Evolutionary conservation across 2,329 filamentous ascomycete species (phyloP), one percentile per base, ranked within the genome.

Genomic region (Diaporthe citrichinensis): DNA sequence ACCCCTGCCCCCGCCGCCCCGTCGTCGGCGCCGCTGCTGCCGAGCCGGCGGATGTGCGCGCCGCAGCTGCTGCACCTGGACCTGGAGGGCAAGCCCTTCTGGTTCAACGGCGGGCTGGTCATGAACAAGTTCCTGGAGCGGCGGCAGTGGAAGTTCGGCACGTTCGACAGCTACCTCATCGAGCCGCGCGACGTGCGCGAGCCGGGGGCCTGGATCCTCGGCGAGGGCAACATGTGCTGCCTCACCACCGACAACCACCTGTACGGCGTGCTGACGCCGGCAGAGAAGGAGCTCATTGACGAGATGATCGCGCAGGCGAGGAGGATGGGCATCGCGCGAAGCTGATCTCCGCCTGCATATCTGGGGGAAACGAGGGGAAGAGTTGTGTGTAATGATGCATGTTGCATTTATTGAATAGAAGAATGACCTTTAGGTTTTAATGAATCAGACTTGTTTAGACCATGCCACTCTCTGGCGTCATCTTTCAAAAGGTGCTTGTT

Each of bases 41-140:
- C 74, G 1, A 82, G 80, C 28, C 81, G 81, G 73, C 84, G 82
- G 4, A 84, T 87, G 67, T 87, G 86, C 78, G 82, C 84, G 0
- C 85, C 86, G 1, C 86, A 88, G 76, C 83, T 87, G 5, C 81
- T 87, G 3, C 86, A 88, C 77, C 81, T 87, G 12, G 85, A 85
- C 72, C 62, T 80, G 10, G 81, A 83, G 17, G 84, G 83, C 34
- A 83, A 79, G 71, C 86, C 86, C 1, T 80, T 87, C 2, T 87
- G 86, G 86, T 87, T 87, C 81, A 88, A 87, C 76, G 86, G 86
- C 69, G 87, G 86, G 84, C 79, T 85, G 20, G 78, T 86, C 9
- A 80, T 81, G 53, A 85, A 84, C 79, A 88, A 87, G 74, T 87
- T 84, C 76, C 81, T 82, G n/a, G 80, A 82, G 28, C 79, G 80